Conservation (phyloP, 495 filamentous ascomycete genomes). For the Astrothelium macrocarpum region DNA sequence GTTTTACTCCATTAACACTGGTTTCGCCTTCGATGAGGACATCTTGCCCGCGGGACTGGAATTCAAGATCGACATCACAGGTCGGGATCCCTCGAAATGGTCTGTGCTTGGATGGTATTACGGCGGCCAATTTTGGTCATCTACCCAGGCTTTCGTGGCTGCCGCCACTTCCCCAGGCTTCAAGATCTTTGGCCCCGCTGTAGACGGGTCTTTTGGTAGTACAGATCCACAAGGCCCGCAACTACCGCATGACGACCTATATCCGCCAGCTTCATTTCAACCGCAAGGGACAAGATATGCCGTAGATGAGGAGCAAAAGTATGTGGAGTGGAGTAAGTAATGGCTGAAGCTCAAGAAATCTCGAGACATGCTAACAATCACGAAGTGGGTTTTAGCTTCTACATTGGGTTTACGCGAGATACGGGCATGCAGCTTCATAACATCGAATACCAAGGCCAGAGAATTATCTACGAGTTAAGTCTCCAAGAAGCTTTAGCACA, state of each 20-base stretch:
- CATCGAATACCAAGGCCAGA: slow-evolving; percentile 43
- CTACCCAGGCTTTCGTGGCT: slow-evolving; percentile 36
- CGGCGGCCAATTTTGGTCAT: slow-evolving; percentile 41
- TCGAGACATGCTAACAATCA: background rate
- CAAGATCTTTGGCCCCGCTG: slow-evolving; percentile 32
- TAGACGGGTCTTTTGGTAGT: slow-evolving; percentile 38
- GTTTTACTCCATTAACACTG: slow-evolving; percentile 32
- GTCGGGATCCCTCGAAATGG: slow-evolving; percentile 40
- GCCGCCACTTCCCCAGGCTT: slow-evolving; percentile 38
- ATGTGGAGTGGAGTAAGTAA: slow-evolving; percentile 38
- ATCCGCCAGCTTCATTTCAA: slow-evolving; percentile 33
- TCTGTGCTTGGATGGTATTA: slow-evolving; percentile 40
- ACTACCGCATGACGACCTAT: slow-evolving; percentile 30
- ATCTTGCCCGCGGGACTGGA: slow-evolving; percentile 39
- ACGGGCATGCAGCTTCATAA: slow-evolving; percentile 40
- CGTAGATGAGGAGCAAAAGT: slow-evolving; percentile 38
- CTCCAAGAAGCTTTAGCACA: slow-evolving; percentile 48
- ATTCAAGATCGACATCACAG: slow-evolving; percentile 38
- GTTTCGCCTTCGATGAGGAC: slow-evolving; percentile 30
- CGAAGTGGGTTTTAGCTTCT: slow-evolving; percentile 43
- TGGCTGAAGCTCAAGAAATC: background rate
- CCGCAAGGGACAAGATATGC: slow-evolving; percentile 34
- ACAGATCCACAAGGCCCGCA: slow-evolving; percentile 30
- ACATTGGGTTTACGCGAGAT: slow-evolving; percentile 37
- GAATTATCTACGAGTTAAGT: slow-evolving; percentile 47